Evolutionary conservation across 2,329 filamentous ascomycete genomes (phyloP).

Genomic region (Neopestalotiopsis sp.): DNA sequence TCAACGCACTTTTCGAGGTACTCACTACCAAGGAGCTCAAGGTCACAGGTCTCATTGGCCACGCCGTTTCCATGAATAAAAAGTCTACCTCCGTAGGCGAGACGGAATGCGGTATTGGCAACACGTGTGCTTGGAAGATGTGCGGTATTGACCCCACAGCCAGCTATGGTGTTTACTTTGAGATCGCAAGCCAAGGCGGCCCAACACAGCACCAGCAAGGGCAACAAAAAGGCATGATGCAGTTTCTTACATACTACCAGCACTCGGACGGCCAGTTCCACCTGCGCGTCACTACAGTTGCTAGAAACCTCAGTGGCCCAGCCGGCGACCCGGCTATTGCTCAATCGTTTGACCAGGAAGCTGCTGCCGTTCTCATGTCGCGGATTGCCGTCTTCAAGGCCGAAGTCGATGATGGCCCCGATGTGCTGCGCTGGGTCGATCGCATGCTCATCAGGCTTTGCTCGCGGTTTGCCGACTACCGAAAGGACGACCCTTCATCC

Average conservation of each 20-base stretch:
- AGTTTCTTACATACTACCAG: constrained; percentile 98
- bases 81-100: constrained; percentile 97
- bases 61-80: constrained; percentile 96
- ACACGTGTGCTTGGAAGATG: constrained; percentile 99
- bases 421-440: constrained; percentile 97
- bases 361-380: constrained; percentile 97
- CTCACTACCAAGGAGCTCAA: constrained; percentile 98
- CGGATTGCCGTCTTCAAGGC: constrained; percentile 98
- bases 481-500: constrained; percentile 96
- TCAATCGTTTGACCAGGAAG: constrained; percentile 98
- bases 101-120: constrained; percentile 97
- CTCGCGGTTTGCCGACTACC: constrained; percentile 95
- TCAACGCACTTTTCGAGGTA: constrained; percentile 95
- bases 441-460: constrained; percentile 97
- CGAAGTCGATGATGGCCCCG: constrained; percentile 97
- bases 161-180: constrained; percentile 96
- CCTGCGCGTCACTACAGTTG: constrained; percentile 91
- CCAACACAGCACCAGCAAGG: constrained; percentile 84
- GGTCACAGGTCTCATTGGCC: constrained; percentile 95
- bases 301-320: constrained; percentile 88
- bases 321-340: constrained; percentile 94
- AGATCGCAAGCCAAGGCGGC: constrained; percentile 93
- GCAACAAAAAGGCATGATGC: constrained; percentile 92
- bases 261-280: constrained; percentile 97
- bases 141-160: constrained; percentile 94